Evolutionary conservation across 1,284 basidiomycete species (phyloP).

Genomic region (Puccinia horiana): DNA sequence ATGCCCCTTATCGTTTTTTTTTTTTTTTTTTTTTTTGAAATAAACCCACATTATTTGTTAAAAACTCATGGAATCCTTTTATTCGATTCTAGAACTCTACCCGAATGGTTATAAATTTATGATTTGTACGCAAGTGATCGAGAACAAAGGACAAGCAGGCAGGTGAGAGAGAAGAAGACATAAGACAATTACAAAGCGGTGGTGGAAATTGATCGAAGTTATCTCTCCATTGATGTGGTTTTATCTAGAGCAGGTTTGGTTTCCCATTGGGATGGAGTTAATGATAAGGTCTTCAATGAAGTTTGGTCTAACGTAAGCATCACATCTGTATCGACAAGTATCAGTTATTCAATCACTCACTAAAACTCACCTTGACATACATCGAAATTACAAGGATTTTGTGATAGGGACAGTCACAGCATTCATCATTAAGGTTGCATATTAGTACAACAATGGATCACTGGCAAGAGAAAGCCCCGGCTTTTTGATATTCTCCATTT

Average conservation of each 20-base stretch:
- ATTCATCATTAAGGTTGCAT: conserved; percentile 33
- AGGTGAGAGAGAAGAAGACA: not conserved
- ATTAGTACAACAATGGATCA: not conserved
- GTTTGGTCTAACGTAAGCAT: conserved; percentile 39
- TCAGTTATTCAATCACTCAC: not conserved
- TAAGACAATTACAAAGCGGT: not conserved
- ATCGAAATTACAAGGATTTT: conserved; percentile 3
- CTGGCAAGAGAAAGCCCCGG: not conserved
- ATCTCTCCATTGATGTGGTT: not conserved
- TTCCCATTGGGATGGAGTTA: conserved; percentile 32
- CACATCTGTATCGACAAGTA: not conserved
- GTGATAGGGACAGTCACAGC: conserved; percentile 27
- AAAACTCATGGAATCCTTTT: not conserved
- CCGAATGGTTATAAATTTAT: conserved; percentile 37
- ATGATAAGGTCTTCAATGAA: conserved; percentile 35
- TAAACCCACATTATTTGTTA: not conserved
- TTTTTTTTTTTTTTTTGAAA: not conserved
- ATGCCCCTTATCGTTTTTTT: not conserved
- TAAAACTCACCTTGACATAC: not conserved
- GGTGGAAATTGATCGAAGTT: not conserved
- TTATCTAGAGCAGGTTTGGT: conserved; percentile 30
- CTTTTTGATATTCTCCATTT: not conserved
- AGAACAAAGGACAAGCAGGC: conserved; percentile 40
- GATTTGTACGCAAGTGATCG: conserved; percentile 35
- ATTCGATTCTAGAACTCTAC: conserved; percentile 18